Conservation (phyloP, 2,329 filamentous ascomycete species). For the Aspergillus glaucus region DNA sequence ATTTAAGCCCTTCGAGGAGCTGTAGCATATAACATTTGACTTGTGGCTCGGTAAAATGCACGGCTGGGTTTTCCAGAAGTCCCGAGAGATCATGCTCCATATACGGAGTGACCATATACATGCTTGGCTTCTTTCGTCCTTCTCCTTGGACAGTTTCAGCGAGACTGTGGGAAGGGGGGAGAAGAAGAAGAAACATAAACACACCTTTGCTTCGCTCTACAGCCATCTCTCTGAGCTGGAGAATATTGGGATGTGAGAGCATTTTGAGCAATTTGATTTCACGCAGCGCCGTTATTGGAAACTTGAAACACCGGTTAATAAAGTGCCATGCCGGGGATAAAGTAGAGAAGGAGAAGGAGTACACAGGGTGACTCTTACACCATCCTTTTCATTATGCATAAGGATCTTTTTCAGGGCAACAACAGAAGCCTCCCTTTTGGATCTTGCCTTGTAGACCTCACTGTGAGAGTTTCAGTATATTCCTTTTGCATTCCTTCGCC, state of each 20-base stretch:
- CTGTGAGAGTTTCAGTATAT: conserved; percentile 35
- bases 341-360: background rate
- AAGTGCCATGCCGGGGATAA: background rate
- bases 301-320: conserved; percentile 43
- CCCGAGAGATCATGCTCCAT: conserved; percentile 99
- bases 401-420: conserved; percentile 97
- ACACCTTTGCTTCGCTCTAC: conserved; percentile 67
- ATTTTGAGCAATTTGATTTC: conserved; percentile 98
- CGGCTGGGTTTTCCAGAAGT: conserved; percentile 86
- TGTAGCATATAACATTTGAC: conserved; percentile 98
- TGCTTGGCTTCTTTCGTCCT: conserved; percentile 68
- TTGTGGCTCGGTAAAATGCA: conserved; percentile 78
- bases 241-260: conserved; percentile 81
- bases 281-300: conserved; percentile 94
- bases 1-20: conserved; percentile 79
- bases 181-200: conserved; percentile 6
- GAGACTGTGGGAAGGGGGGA: background rate
- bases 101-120: conserved; percentile 99
- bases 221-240: conserved; percentile 90
- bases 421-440: conserved; percentile 64
- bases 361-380: conserved; percentile 47
- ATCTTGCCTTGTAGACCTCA: conserved; percentile 85
- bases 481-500: background rate
- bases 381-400: conserved; percentile 99
- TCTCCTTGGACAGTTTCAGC: conserved; percentile 49